A percentile compares a stretch with the other conserved stretches of the same genome.
Conservation (phyloP, 129 eudicot species). For the Ambrosia trifida region DNA sequence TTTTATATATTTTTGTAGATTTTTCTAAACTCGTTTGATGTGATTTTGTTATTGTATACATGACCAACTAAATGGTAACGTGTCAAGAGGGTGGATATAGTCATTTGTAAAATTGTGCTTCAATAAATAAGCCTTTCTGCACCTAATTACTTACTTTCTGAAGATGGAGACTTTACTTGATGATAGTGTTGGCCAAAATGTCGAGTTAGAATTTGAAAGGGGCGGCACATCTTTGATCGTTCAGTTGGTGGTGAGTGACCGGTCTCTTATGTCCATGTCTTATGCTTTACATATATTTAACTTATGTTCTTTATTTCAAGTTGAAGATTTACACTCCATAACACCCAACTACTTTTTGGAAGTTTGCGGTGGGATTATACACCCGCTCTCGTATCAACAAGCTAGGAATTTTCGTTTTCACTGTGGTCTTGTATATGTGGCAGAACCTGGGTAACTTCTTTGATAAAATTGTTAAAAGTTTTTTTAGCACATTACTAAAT, state of each 20-base stretch:
- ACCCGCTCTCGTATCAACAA: slow-evolving; percentile 95
- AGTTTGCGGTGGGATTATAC: slow-evolving; percentile 88
- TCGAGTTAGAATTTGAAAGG: slow-evolving; percentile 84
- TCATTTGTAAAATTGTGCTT: slow-evolving; percentile 9
- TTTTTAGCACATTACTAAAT: too few relatives aligned
- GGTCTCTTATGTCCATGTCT: slow-evolving; percentile 5
- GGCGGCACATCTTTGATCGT: slow-evolving; percentile 82
- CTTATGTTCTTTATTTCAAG: slow-evolving; percentile 46
- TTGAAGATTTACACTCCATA: slow-evolving; percentile 90
- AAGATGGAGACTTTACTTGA: slow-evolving; percentile 84
- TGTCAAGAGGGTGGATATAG: too few relatives aligned
- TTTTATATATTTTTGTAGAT: too few relatives aligned
- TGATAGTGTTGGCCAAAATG: slow-evolving; percentile 66
- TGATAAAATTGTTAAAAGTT: neutral
- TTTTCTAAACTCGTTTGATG: too few relatives aligned
- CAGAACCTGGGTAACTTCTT: slow-evolving; percentile 84
- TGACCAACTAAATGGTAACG: too few relatives aligned
- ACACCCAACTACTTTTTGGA: slow-evolving; percentile 93
- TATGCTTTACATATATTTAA: neutral
- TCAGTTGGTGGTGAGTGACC: slow-evolving; percentile 36
- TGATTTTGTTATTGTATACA: too few relatives aligned
- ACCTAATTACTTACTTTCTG: slow-evolving; percentile 88
- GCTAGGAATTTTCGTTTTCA: slow-evolving; percentile 92
- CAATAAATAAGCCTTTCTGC: slow-evolving; percentile 28
- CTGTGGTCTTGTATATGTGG: slow-evolving; percentile 93